Conservation (phyloP, 2,329 filamentous ascomycete genomes). For the Aspergillus fijiensis region DNA sequence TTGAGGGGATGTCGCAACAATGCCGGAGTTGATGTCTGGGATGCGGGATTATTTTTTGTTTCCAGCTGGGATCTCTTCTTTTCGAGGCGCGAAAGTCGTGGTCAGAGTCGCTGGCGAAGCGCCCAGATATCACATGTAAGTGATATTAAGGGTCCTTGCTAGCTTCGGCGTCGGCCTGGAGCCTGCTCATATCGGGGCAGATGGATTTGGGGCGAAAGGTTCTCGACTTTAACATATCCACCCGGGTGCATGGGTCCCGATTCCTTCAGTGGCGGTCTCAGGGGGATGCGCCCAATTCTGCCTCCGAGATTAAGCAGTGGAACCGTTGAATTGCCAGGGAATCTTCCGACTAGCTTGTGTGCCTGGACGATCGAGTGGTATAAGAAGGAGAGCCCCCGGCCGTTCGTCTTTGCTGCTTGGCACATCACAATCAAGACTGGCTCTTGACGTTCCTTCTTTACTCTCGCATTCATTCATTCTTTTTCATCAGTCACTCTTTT, state of each 20-base stretch:
- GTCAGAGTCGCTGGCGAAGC: neutral
- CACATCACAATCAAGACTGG: conserved; percentile 14
- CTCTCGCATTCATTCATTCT: conserved; percentile 13
- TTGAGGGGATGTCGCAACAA: neutral
- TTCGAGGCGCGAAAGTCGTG: neutral
- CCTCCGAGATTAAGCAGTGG: conserved; percentile 5
- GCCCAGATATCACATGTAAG: conserved; percentile 3
- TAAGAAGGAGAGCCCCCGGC: conserved; percentile 2
- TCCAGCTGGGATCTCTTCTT: neutral
- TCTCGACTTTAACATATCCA: conserved; percentile 7
- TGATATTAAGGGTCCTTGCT: conserved; percentile 1
- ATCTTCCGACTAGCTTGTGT: neutral
- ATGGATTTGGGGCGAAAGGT: conserved; percentile 1
- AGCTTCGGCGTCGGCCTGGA: conserved; percentile 4
- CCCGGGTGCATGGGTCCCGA: conserved; percentile 5
- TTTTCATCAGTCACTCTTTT: conserved; percentile 7
- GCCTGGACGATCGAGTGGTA: neutral
- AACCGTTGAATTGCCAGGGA: neutral
- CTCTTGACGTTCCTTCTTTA: conserved; percentile 13
- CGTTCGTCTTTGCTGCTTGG: conserved; percentile 7
- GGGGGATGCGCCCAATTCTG: conserved; percentile 2
- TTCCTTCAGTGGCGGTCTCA: conserved; percentile 2
- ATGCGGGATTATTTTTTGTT: no score
- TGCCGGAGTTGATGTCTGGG: neutral
- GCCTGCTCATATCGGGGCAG: neutral